These are phyloP conservation scores for Trichoderma gracile DNA, from an alignment of 2,329 filamentous ascomycete species.

Conservation along the genomic window DNA sequence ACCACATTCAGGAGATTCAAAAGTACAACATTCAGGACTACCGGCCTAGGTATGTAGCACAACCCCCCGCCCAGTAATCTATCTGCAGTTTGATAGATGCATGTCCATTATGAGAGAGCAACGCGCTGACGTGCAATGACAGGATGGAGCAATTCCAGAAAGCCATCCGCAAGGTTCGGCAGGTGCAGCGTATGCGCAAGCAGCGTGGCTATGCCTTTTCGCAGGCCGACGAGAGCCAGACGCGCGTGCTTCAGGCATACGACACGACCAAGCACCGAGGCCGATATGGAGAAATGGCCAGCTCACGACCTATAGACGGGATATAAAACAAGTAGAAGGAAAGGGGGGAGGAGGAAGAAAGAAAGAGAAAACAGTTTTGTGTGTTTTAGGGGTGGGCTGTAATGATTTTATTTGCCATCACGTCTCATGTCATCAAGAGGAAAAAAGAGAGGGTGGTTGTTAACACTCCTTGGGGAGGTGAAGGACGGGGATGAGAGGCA, in stretches of 20 bases:
- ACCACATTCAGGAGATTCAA: slow-evolving; percentile 98
- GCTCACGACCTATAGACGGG: slow-evolving; percentile 40
- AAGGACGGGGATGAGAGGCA: not conserved
- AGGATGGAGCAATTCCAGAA: slow-evolving; percentile 99
- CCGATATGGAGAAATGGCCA: slow-evolving; percentile 90
- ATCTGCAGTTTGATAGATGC: not conserved
- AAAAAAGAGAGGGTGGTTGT: not conserved
- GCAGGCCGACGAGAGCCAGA: slow-evolving; percentile 95
- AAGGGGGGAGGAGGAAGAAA: too few relatives aligned
- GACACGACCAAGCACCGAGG: slow-evolving; percentile 93
- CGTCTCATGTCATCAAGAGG: not conserved
- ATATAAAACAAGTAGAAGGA: not conserved
- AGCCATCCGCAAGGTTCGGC: slow-evolving; percentile 95
- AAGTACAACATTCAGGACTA: slow-evolving; percentile 99
- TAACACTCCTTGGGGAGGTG: not conserved
- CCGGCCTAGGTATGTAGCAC: slow-evolving; percentile 71
- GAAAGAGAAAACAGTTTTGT: not conserved
- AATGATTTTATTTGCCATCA: slow-evolving; percentile 20
- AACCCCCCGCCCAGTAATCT: not conserved
- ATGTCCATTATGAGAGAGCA: not conserved
- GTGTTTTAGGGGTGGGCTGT: slow-evolving; percentile 14
- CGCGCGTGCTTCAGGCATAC: slow-evolving; percentile 92
- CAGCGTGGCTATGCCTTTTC: slow-evolving; percentile 98
- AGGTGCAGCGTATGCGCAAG: slow-evolving; percentile 99
- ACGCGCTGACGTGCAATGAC: slow-evolving; percentile 26